Evolutionary conservation across 179 eudicot genomes (phyloP), one percentile per base, ranked within the genome.

Genomic region (Actinidia polygama): DNA sequence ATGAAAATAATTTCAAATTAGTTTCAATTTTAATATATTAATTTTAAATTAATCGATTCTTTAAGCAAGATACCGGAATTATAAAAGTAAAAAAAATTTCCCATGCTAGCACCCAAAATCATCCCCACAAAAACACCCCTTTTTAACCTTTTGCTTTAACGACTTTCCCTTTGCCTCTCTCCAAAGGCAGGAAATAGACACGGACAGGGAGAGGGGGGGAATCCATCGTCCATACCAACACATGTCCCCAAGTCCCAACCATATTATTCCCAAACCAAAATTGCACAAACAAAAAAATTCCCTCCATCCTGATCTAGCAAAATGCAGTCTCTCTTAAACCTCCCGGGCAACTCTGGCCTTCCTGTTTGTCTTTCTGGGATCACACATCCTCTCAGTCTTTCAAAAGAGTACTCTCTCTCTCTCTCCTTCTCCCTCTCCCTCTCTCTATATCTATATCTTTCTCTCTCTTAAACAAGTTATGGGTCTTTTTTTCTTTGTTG

Each of bases 281-380:
- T 23, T 53, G 16, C 62, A 24, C 16, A 21, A 73, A 73, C 21
- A 12, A 26, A 50, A 54, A 8, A 50, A 73, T 8, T n/a, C 78
- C 24, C 36, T 53, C 3, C 19, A 23, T 21, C 4, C 50, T 58
- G 6, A 6, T 30, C n/a, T n/a, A 64, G 47, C 16, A 83, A 83
- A 77, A 83, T 83, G 85, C 85, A 62, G 79, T 61, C 79, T 73
- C 73, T 50, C 78, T 58, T 81, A 61, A 85, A 71, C 79, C 69
- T 77, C 84, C 69, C 63, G 0, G 50, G 30, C 84, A 79, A 62
- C 87, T 59, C 10, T 78, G 85, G 85, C 23, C 85, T 87, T 71
- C 89, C 87, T 24, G 68, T 87, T 47, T 87, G 85, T 53, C 87
- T 87, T 19, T 82, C 87, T 7, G 85, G 89, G 82, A 79, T 84